Conservation (phyloP, 768 basidiomycete genomes). For the Dentipellis fragilis region DNA sequence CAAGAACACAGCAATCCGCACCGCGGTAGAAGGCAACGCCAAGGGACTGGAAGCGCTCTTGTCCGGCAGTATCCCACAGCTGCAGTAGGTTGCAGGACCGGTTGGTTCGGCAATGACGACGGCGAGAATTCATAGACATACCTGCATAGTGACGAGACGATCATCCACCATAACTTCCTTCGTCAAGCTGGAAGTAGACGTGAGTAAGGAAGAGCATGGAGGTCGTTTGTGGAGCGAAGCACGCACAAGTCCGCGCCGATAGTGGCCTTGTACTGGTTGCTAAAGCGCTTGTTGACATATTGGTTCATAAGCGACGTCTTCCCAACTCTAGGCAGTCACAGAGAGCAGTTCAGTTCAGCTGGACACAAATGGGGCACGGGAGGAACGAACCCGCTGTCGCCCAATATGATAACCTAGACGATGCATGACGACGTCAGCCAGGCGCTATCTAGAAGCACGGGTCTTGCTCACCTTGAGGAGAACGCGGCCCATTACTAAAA, state of each 20-base stretch:
- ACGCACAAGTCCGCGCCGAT: slow-evolving; percentile 94
- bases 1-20: slow-evolving; percentile 97
- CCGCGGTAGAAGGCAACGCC: slow-evolving; percentile 99
- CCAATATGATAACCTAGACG: slow-evolving; percentile 90
- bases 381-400: slow-evolving; percentile 81
- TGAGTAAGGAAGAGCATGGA: neutral
- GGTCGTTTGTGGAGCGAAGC: slow-evolving; percentile 16
- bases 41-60: slow-evolving; percentile 98
- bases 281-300: slow-evolving; percentile 99
- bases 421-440: slow-evolving; percentile 10
- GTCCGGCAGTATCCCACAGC: slow-evolving; percentile 99
- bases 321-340: slow-evolving; percentile 56
- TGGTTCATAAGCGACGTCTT: slow-evolving; percentile 99
- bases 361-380: neutral
- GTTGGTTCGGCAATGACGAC: neutral
- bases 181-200: slow-evolving; percentile 53
- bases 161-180: slow-evolving; percentile 99
- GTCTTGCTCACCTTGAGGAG: slow-evolving; percentile 58
- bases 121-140: slow-evolving; percentile 22
- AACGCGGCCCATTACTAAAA: slow-evolving; percentile 63
- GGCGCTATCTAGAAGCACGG: neutral
- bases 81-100: slow-evolving; percentile 22
- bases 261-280: slow-evolving; percentile 99
- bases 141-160: slow-evolving; percentile 98
- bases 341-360: neutral